A percentile compares a stretch with the other conserved stretches of the same genome.
Evolutionary conservation across 2,329 filamentous ascomycete genomes (phyloP).

Genomic region (Periconia sp.): DNA sequence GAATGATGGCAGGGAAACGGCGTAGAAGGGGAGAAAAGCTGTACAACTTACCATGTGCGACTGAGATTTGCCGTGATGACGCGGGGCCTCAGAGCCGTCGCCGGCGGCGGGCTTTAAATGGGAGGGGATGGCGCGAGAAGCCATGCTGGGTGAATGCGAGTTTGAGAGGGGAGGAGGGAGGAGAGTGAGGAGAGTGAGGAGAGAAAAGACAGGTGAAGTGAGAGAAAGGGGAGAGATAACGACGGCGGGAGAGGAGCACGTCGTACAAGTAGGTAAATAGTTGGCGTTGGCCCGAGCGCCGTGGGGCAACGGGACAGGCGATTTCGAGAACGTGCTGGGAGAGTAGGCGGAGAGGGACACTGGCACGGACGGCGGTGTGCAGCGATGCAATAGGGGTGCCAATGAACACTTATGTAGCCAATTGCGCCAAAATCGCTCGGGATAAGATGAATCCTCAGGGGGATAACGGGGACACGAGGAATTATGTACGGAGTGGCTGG

Average conservation of each 20-base stretch:
- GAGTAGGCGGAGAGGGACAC: not conserved
- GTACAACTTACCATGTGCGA: constrained; percentile 74
- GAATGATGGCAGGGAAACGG: not conserved
- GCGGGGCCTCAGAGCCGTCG: constrained; percentile 56
- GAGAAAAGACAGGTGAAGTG: constrained; percentile 2
- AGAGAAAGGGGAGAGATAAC: not conserved
- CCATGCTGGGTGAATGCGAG: constrained; percentile 57
- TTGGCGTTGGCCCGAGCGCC: constrained; percentile 8
- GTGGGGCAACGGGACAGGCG: constrained; percentile 10
- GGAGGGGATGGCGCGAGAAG: constrained; percentile 72
- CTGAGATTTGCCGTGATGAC: constrained; percentile 82
- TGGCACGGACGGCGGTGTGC: not conserved
- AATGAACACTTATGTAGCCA: too few species aligned
- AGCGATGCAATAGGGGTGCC: not conserved
- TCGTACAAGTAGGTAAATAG: constrained; percentile 2
- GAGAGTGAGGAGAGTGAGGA: too few species aligned
- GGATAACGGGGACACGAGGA: not conserved
- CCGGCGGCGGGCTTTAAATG: constrained; percentile 71
- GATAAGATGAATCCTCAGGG: not conserved
- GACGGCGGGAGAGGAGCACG: not conserved
- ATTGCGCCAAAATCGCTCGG: too few species aligned
- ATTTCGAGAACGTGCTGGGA: constrained; percentile 15
- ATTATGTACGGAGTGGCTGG: too few species aligned
- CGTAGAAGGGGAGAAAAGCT: constrained; percentile 3
- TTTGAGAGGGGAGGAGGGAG: constrained; percentile 3